phyloP scores from a whole-genome alignment of 2,329 filamentous ascomycete genomes.

The Tolypocladium tropicale region DNA sequence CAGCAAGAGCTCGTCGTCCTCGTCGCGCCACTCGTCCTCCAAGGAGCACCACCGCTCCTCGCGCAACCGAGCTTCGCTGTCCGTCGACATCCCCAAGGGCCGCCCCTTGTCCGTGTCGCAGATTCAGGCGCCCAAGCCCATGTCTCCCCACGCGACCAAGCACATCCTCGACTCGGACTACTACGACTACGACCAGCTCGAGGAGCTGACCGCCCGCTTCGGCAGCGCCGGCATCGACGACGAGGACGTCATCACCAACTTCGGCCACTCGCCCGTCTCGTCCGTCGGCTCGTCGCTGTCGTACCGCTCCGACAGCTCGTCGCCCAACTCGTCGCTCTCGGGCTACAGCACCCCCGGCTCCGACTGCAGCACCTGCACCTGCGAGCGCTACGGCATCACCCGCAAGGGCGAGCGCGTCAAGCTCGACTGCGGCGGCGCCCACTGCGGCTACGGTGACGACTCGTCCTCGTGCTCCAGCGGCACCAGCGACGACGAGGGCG shows the following conservation, averaged over 20 bases:
- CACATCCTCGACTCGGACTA: conserved; percentile 79
- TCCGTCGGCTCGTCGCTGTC: conserved; percentile 61
- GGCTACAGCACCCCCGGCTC: conserved; percentile 73
- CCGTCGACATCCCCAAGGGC: conserved; percentile 70
- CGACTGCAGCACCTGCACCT: conserved; percentile 73
- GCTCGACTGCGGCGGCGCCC: conserved; percentile 84
- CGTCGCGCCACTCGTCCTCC: conserved; percentile 34
- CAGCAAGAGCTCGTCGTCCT: conserved; percentile 23
- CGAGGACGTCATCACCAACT: conserved; percentile 45
- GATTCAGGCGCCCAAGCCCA: conserved; percentile 84
- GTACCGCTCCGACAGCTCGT: conserved; percentile 64
- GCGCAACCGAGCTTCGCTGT: conserved; percentile 38
- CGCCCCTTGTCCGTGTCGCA: conserved; percentile 79
- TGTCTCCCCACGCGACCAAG: conserved; percentile 78
- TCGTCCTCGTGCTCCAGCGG: conserved; percentile 61
- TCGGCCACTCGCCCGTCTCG: conserved; percentile 50
- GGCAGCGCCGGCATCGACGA: conserved; percentile 48
- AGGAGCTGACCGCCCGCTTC: conserved; percentile 72
- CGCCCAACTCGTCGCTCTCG: conserved; percentile 61
- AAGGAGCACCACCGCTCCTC: conserved; percentile 28
- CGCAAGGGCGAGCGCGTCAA: conserved; percentile 87
- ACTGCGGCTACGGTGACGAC: conserved; percentile 74
- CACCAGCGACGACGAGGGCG: conserved; percentile 47
- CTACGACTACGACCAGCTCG: conserved; percentile 59
- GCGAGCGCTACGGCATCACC: conserved; percentile 94